phyloP scores from a whole-genome alignment of 2,329 filamentous ascomycete genomes.

The Colletotrichum kahawae region DNA sequence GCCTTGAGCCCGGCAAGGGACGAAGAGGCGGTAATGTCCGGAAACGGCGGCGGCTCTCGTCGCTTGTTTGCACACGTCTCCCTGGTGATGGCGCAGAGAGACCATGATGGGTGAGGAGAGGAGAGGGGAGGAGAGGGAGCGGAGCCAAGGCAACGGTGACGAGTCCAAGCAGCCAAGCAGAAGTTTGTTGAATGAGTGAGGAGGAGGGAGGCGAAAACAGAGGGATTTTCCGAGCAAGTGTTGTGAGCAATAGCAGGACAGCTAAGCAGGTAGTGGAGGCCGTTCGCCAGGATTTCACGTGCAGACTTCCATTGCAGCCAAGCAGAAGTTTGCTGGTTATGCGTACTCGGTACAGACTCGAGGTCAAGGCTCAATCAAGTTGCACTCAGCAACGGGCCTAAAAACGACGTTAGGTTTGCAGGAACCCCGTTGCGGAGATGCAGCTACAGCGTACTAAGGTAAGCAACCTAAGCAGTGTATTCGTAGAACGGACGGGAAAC shows the following conservation, averaged over 20 bases:
- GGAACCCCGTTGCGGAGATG: neutral
- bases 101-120: neutral
- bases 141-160: neutral
- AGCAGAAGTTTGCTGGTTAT: neutral
- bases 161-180: neutral
- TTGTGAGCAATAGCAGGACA: neutral
- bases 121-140: neutral
- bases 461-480: neutral
- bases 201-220: neutral
- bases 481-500: neutral
- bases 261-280: neutral
- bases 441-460: neutral
- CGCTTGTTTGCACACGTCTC: neutral
- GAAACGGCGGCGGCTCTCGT: neutral
- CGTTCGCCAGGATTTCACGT: neutral
- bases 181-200: neutral
- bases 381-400: constrained; percentile 4
- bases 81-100: neutral
- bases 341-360: neutral
- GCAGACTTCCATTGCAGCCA: neutral
- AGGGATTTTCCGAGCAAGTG: neutral
- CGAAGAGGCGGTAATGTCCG: neutral
- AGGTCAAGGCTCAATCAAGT: neutral
- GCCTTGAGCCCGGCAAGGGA: neutral
- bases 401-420: neutral